Conservation (phyloP, 2,329 filamentous ascomycete genomes). For the Sporothrix brasiliensis region DNA sequence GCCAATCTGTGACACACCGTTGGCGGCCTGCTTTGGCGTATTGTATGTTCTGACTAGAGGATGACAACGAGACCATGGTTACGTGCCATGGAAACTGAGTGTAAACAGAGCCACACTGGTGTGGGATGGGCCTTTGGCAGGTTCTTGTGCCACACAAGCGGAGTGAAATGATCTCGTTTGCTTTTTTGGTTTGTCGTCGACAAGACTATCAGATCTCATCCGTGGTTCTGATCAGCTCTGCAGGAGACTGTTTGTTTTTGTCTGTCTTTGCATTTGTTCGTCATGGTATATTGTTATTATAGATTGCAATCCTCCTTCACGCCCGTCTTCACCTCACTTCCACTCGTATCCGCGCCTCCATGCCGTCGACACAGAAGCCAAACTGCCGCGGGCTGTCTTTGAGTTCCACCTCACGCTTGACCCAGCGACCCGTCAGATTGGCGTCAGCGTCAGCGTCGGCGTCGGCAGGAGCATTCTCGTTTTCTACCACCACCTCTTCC, state of each 20-base stretch:
- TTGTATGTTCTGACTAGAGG: background rate
- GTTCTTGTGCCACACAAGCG: background rate
- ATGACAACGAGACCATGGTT: background rate
- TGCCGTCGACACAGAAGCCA: slow-evolving; percentile 79
- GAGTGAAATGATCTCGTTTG: background rate
- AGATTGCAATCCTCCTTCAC: background rate
- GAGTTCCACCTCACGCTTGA: slow-evolving; percentile 78
- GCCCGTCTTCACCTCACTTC: slow-evolving; percentile 48
- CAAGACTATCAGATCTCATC: background rate
- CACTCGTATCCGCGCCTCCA: slow-evolving; percentile 70
- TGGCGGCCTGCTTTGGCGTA: background rate
- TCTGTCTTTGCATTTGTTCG: background rate
- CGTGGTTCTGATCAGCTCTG: background rate
- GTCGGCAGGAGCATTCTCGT: background rate
- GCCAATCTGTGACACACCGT: background rate
- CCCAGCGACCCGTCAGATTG: slow-evolving; percentile 58
- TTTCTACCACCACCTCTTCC: background rate
- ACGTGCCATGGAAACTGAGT: background rate
- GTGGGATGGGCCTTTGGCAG: background rate
- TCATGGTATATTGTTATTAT: background rate
- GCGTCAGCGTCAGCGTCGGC: background rate
- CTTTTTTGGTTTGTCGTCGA: background rate
- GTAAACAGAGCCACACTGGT: background rate
- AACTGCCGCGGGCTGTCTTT: slow-evolving; percentile 77
- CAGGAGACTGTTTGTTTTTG: background rate